A percentile compares a stretch with the other conserved stretches of the same genome.
phyloP scores from a whole-genome alignment of 2,329 filamentous ascomycete genomes.

The Aphanocladium album region DNA sequence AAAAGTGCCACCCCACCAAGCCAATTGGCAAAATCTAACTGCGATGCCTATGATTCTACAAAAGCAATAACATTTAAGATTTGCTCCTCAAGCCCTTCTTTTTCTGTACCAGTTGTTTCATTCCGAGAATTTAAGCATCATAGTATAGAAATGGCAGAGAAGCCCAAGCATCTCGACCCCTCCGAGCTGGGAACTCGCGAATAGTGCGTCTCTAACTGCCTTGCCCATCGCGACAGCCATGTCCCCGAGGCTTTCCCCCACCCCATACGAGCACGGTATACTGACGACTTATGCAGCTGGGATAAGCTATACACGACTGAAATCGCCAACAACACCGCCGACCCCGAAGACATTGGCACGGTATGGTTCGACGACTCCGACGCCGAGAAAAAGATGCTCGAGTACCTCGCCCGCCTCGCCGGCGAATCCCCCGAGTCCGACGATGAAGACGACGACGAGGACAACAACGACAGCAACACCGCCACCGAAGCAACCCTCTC shows the following conservation, averaged over 20 bases:
- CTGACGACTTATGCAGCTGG: no score
- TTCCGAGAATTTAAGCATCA: no score
- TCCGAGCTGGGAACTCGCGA: constrained; percentile 81
- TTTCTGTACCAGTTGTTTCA: neutral
- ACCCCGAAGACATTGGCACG: constrained; percentile 77
- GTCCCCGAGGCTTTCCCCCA: neutral
- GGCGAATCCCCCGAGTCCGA: constrained; percentile 17
- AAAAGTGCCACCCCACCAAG: neutral
- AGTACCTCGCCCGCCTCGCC: constrained; percentile 51
- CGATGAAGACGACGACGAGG: constrained; percentile 19
- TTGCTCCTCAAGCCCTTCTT: no score
- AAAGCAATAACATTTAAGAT: no score
- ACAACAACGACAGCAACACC: neutral
- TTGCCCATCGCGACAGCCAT: constrained; percentile 2
- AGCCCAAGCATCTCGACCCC: constrained; percentile 66
- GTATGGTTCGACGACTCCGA: constrained; percentile 95
- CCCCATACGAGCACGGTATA: no score
- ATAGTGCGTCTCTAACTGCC: constrained; percentile 58
- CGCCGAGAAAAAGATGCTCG: constrained; percentile 75
- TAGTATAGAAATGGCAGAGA: constrained; percentile 11
- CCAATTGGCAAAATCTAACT: neutral
- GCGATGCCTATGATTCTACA: no score
- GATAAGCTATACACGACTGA: constrained; percentile 68
- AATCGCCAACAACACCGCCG: constrained; percentile 62
- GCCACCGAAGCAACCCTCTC: constrained; percentile 14